phyloP scores from a whole-genome alignment of 2,329 filamentous ascomycete species.

The Fusarium illudens region DNA sequence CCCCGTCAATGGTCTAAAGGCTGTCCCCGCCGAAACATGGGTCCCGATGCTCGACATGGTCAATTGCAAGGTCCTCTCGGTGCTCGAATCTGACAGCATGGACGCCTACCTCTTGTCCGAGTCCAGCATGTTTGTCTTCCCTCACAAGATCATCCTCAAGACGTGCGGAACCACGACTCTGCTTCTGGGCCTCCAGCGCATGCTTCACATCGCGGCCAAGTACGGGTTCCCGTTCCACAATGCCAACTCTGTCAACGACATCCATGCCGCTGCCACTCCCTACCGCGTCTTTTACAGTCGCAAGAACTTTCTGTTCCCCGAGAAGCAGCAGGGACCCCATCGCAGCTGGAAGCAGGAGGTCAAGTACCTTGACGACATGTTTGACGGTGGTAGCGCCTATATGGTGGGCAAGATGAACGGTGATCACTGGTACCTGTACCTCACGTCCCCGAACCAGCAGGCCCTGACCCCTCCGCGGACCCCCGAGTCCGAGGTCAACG shows the following conservation, averaged over 20 bases:
- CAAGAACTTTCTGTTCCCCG: conserved; percentile 97
- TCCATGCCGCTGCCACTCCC: conserved; percentile 81
- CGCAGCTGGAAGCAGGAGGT: conserved; percentile 98
- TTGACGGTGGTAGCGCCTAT: conserved; percentile 92
- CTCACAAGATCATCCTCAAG: conserved; percentile 99
- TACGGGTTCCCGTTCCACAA: conserved; percentile 88
- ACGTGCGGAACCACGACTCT: conserved; percentile 97
- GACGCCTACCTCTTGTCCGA: conserved; percentile 97
- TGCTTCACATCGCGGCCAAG: conserved; percentile 89
- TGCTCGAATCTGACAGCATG: conserved; percentile 90
- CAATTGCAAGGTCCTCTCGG: conserved; percentile 97
- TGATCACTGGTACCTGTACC: conserved; percentile 98
- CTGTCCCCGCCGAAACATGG: conserved; percentile 85
- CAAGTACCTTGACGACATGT: conserved; percentile 88
- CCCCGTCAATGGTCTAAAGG: conserved; percentile 82
- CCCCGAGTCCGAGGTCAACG: conserved; percentile 62
- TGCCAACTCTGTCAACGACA: conserved; percentile 69
- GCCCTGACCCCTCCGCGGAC: conserved; percentile 83
- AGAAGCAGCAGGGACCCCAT: conserved; percentile 92
- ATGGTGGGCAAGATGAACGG: conserved; percentile 99
- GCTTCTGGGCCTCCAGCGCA: conserved; percentile 85
- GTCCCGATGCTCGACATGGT: conserved; percentile 97
- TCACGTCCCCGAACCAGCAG: conserved; percentile 84
- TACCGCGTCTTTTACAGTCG: conserved; percentile 98
- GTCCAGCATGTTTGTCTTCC: conserved; percentile 99